Evolutionary conservation across 2,329 filamentous ascomycete genomes (phyloP).

Genomic region (Balansia obtecta): DNA sequence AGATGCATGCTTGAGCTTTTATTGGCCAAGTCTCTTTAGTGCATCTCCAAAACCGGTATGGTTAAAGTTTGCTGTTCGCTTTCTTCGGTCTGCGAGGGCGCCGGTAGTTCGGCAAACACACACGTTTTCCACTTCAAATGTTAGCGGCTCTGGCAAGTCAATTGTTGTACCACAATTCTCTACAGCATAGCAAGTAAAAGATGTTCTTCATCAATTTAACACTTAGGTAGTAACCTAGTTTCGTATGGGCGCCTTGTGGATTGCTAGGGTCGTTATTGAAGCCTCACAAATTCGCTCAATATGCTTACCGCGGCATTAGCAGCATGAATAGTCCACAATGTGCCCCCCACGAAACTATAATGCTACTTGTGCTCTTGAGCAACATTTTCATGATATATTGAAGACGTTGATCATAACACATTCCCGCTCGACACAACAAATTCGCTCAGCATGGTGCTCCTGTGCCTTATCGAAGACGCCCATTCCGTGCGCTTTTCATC

Average conservation of each 20-base stretch:
- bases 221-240: not conserved
- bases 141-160: too few relatives aligned
- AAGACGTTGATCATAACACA: not conserved
- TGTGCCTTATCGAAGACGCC: constrained; percentile 7
- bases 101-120: too few relatives aligned
- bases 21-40: too few relatives aligned
- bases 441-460: constrained; percentile 7
- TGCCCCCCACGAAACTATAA: not conserved
- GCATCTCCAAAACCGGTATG: too few relatives aligned
- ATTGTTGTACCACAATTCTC: too few relatives aligned
- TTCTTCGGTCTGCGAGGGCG: too few relatives aligned
- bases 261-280: not conserved
- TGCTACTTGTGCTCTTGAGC: not conserved
- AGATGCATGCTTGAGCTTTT: too few relatives aligned
- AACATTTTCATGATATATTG: not conserved
- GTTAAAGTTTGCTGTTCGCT: too few relatives aligned
- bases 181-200: too few relatives aligned
- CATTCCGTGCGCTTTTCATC: constrained; percentile 11
- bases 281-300: constrained; percentile 5
- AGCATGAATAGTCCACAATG: not conserved
- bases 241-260: not conserved
- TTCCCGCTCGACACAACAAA: too few relatives aligned
- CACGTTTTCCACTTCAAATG: too few relatives aligned
- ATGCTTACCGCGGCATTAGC: constrained; percentile 1
- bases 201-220: not conserved